phyloP scores from a whole-genome alignment of 306 rosid species.

The Trifolium fragiferum region DNA sequence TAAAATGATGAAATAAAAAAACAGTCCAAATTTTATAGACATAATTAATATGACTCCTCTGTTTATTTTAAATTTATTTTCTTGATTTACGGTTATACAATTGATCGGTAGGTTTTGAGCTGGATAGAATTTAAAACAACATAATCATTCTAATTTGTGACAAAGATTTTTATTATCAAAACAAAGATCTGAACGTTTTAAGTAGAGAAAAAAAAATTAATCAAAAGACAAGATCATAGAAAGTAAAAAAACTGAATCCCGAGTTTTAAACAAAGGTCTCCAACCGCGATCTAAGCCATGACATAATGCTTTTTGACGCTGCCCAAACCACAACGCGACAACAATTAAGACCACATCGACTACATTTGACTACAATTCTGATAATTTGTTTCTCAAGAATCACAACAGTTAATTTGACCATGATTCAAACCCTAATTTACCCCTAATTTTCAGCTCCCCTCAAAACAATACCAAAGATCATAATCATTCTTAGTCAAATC shows the following conservation, averaged over 20 bases:
- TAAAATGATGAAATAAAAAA: not conserved
- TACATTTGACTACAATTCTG: not conserved
- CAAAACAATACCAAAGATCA: not conserved
- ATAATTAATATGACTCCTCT: too few species aligned
- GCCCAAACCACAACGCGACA: not conserved
- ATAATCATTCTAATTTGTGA: not conserved
- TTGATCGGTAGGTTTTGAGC: not conserved
- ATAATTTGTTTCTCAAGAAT: not conserved
- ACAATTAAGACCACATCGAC: not conserved
- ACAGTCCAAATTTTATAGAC: not conserved
- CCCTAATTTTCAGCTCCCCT: conserved; percentile 7
- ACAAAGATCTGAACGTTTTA: not conserved
- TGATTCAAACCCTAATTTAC: not conserved
- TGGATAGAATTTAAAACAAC: not conserved
- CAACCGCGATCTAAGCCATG: not conserved
- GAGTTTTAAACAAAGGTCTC: not conserved
- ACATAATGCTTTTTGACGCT: not conserved
- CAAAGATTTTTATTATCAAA: too few species aligned
- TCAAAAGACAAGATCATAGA: not conserved
- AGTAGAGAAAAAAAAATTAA: not conserved
- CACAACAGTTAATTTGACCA: not conserved
- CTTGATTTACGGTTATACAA: not conserved
- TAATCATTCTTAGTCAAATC: conserved; percentile 43
- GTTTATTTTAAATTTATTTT: too few species aligned
- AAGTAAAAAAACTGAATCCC: not conserved